Base-by-base conservation (phyloP, 805 yeast species). In the Teunomyces pallodes region DNA sequence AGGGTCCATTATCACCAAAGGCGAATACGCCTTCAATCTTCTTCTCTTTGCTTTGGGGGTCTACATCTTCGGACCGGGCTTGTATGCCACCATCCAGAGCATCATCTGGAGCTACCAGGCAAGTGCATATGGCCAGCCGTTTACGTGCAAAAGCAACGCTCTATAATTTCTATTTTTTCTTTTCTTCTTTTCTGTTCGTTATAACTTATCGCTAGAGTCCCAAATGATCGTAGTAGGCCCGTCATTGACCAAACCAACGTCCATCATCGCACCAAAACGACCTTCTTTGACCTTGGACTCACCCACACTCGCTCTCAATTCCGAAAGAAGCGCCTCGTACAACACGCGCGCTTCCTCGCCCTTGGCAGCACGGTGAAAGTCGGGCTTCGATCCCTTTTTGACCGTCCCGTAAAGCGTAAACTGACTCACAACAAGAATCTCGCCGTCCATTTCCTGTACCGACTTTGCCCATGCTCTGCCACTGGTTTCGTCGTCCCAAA, bases 221-320 rank as follows among this genome's bases (percentile, higher is more conserved):
- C 86, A 79, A 16, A 84, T 79, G 29, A 92, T 85, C 0, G 98
- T 92, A 0, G 88, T 90, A 0, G 98, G 98, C 1, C 98, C 98
- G 58, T 92, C 97, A 60, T 94, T 94, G 10, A 85, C 82, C 51
- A 92, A 66, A 1, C 79, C 78, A 12, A 95, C 97, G 53, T 89
- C 96, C 99, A 94, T 94, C 96, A 92, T 88, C 9, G 92, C 98
- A 0, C 98, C 99, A 63, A 94, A 94, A 47, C 81, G 74, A 2
- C 99, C 99, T 58, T 91, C 97, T 53, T 84, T 77, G 3, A 90
- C 96, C 42, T 80, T 81, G 0, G 75, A 82, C 0, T 73, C 77
- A 0, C 87, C 87, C 48, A 89, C 51, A n/a, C 78, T 79, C 1
- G 55, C 59, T 50, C 73, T 66, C 49, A 88, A 66, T 17, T 70